Evolutionary conservation across 768 basidiomycete genomes (phyloP), one percentile per base, ranked within the genome.

Genomic region (Hebeloma cylindrosporum): DNA sequence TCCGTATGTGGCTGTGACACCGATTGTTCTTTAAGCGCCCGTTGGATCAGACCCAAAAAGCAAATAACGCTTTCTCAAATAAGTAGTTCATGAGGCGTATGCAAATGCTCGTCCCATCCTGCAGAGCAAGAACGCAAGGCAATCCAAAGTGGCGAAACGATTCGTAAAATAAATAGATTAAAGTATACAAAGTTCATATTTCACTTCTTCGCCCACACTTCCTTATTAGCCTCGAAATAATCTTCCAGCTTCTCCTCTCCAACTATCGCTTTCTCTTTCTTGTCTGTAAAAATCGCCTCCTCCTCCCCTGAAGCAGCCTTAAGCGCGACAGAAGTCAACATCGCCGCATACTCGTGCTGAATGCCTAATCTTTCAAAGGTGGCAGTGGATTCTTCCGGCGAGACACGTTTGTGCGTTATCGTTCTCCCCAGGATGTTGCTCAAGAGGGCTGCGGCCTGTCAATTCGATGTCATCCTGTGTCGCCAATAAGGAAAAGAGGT

Each of bases 361-460:
- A 50, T 5, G 10, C 53, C 51, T 17, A 40, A 41, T 3, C 31
- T 27, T 16, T 16, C 17, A 14, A 38, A 52, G 8, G 46, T 37
- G 3, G 34, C 28, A 17, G n/a, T 29, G 10, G 34, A 45, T 23
- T 68, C 60, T 16, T 51, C 48, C 7, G 40, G 41, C 5, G 58
- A 29, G 14, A 66, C 22, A 5, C 43, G 47, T 34, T 35, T 56
- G 42, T 67, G 63, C 1, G 42, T 58, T 26, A 68, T 67, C 27
- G 54, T 52, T n/a, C 64, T 47, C 16, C 61, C 62, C 4, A 68
- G 43, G 3, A 60, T 43, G 1, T 53, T 41, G 14, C 44, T 64
- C 22, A 67, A 41, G 16, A 63, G 45, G n/a, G 26, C 38, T 1
- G 63, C 63, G 4, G 58, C 54, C 65, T 67, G 26, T 6, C n/a